Base-by-base conservation (phyloP, 192 early-diverging fungal genomes). In the Podila horticola region DNA sequence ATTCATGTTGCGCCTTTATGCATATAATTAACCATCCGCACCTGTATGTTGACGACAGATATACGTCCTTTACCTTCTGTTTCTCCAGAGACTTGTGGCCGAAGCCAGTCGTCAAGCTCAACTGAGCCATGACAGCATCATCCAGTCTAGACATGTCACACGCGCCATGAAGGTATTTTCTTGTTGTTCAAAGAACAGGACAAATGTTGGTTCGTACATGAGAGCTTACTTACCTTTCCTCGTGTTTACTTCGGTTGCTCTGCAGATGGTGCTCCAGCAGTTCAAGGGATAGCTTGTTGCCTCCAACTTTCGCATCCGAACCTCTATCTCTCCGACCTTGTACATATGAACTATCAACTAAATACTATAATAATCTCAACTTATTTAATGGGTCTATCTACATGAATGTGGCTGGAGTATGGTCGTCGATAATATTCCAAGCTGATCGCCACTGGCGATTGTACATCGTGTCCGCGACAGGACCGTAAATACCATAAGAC, bases 401-500 rank as follows among this genome's bases (percentile, higher is more conserved):
- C 38, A 69, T 60, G 38, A 34, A 69, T 2, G 67, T 60, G 2
- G 41, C 8, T 31, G 60, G 50, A 2, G 29, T 41, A 19, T 57
- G 20, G 12, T 33, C 19, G 15, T 72, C 22, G 15, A 58, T 34
- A n/a, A 72, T 63, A 58, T 72, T 49, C 70, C 70, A 72, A 12
- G 33, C 51, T 0, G 62, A 30, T 22, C 86, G 64, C 58, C 74
- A 67, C 59, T 84, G 65, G 9, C 92, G 28, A 20, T 69, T 66
- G 22, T 79, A 82, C 41, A 87, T 75, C 34, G 48, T 66, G 2
- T 71, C 33, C 10, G 87, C 82, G 0, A 85, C 85, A 13, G 74
- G 74, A 20, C 91, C 92, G 59, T 88, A 90, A 28, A 85, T 84
- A 9, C 92, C 52, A 59, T 89, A 90, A 28, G 83, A 62, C 69